phyloP scores from a whole-genome alignment of 1,284 basidiomycete genomes.

The Psilocybe mexicana region DNA sequence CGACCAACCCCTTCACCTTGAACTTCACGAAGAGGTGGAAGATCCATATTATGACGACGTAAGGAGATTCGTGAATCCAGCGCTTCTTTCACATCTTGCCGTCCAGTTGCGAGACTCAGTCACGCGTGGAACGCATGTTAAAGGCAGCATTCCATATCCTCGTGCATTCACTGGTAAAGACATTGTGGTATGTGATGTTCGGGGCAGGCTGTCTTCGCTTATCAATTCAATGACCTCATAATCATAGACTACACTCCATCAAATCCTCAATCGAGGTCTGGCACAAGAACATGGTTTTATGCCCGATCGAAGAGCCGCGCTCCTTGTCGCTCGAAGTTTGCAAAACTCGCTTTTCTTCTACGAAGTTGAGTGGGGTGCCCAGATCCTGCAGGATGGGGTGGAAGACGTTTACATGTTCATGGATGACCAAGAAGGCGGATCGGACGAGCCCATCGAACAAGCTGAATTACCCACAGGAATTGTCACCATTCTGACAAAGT shows the following conservation, averaged over 20 bases:
- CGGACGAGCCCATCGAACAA: slow-evolving; percentile 55
- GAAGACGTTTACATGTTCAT: slow-evolving; percentile 97
- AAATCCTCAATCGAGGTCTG: slow-evolving; percentile 72
- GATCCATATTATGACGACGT: slow-evolving; percentile 79
- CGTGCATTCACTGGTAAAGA: slow-evolving; percentile 91
- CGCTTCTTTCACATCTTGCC: slow-evolving; percentile 85
- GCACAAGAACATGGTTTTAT: slow-evolving; percentile 69
- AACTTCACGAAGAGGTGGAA: slow-evolving; percentile 50
- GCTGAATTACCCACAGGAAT: slow-evolving; percentile 87
- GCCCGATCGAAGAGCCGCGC: slow-evolving; percentile 77
- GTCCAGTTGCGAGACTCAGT: slow-evolving; percentile 87
- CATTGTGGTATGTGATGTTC: slow-evolving; percentile 70
- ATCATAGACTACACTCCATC: slow-evolving; percentile 76
- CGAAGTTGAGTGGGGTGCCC: slow-evolving; percentile 94
- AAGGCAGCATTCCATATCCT: slow-evolving; percentile 86
- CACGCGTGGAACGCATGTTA: slow-evolving; percentile 83
- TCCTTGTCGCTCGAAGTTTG: slow-evolving; percentile 85
- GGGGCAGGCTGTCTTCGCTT: slow-evolving; percentile 2
- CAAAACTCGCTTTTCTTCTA: slow-evolving; percentile 95
- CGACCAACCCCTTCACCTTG: slow-evolving; percentile 31
- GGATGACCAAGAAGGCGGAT: slow-evolving; percentile 76
- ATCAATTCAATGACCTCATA: slow-evolving; percentile 1
- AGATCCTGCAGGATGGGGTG: slow-evolving; percentile 83
- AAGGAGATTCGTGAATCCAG: slow-evolving; percentile 82
- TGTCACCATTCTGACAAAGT: slow-evolving; percentile 77